Conservation (phyloP, 2,329 filamentous ascomycete species). For the Alternaria alternata region DNA sequence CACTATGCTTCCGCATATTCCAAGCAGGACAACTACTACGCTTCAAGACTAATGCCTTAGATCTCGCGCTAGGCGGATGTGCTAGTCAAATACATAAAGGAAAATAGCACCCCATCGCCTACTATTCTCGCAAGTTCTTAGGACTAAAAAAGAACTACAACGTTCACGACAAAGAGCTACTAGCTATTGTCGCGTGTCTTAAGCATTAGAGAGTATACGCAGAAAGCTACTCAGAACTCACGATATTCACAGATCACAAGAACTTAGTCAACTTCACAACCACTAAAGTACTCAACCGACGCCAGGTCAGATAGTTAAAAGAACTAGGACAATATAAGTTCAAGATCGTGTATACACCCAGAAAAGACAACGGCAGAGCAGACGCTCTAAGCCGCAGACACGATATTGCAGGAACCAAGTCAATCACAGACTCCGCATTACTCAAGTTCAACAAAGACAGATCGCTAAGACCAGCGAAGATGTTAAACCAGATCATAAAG, state of each 20-base stretch:
- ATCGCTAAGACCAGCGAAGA: too few relatives aligned
- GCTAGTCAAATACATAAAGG: constrained; percentile 9
- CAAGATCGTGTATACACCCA: too few relatives aligned
- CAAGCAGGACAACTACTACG: constrained; percentile 1
- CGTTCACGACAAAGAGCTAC: constrained; percentile 48
- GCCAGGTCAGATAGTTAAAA: constrained; percentile 32
- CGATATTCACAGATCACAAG: constrained; percentile 39
- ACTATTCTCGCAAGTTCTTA: constrained; percentile 31
- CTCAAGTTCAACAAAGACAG: too few relatives aligned
- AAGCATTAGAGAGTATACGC: constrained; percentile 27
- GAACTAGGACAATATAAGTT: too few relatives aligned
- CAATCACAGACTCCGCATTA: too few relatives aligned
- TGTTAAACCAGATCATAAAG: too few relatives aligned
- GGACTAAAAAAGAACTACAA: constrained; percentile 40
- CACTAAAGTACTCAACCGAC: constrained; percentile 33
- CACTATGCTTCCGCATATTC: constrained; percentile 26
- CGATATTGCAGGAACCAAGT: too few relatives aligned
- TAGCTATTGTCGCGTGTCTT: constrained; percentile 42
- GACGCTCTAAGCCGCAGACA: too few relatives aligned
- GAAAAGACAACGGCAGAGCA: too few relatives aligned
- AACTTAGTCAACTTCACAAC: constrained; percentile 41
- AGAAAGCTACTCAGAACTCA: constrained; percentile 22
- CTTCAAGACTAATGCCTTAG: constrained; percentile 35
- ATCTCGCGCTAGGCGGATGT: background rate
- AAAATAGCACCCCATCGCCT: constrained; percentile 22